phyloP scores from a whole-genome alignment of 1,284 basidiomycete species.

The Ustilago esculenta region DNA sequence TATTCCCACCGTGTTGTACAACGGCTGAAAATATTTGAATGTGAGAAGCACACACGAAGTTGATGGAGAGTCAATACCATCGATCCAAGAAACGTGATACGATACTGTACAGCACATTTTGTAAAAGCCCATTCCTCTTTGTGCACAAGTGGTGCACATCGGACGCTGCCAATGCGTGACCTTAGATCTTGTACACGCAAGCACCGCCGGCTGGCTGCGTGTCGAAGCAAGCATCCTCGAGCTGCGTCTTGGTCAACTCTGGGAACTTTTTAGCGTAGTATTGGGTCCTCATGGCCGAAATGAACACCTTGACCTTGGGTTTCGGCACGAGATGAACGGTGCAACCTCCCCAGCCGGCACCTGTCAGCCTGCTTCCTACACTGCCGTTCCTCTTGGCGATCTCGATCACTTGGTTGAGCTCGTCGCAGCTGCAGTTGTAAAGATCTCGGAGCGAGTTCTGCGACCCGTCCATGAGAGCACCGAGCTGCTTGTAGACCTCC shows the following conservation, averaged over 20 bases:
- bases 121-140: too few relatives aligned
- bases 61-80: too few relatives aligned
- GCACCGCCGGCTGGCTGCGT: slow-evolving; percentile 63
- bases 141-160: background rate
- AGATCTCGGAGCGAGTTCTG: slow-evolving; percentile 54
- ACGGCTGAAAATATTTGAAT: too few relatives aligned
- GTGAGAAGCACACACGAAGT: too few relatives aligned
- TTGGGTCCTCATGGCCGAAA: slow-evolving; percentile 45
- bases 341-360: slow-evolving; percentile 66
- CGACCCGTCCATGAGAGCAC: slow-evolving; percentile 58
- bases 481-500: slow-evolving; percentile 51
- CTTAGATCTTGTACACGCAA: slow-evolving; percentile 51
- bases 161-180: background rate
- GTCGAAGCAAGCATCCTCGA: slow-evolving; percentile 58
- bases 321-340: slow-evolving; percentile 63
- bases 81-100: too few relatives aligned
- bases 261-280: slow-evolving; percentile 54
- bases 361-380: slow-evolving; percentile 59
- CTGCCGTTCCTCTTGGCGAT: slow-evolving; percentile 60
- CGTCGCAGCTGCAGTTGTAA: slow-evolving; percentile 61
- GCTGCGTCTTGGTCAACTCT: slow-evolving; percentile 33
- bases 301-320: slow-evolving; percentile 45
- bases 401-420: slow-evolving; percentile 55
- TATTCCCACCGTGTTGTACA: too few relatives aligned
- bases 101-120: too few relatives aligned